Percentiles rank a stretch among this genome's conserved stretches.
These are phyloP conservation scores for Salpingoeca rosetta DNA, from an alignment of 78 protist genomes.

Conservation along the genomic window DNA sequence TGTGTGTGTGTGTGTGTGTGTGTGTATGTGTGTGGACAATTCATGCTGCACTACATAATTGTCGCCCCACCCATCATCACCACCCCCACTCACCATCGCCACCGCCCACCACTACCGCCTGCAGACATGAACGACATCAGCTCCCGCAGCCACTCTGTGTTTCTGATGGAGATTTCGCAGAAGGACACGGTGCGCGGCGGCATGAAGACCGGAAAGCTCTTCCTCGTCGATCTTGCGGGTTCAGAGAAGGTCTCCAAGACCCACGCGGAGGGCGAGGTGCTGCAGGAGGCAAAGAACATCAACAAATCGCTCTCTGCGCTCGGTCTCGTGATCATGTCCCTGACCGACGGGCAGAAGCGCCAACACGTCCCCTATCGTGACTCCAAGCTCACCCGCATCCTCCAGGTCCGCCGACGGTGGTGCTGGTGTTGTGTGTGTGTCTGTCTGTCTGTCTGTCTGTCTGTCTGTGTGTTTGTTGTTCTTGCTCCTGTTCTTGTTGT, in stretches of 20 bases:
- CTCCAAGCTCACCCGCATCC: slow-evolving; percentile 41
- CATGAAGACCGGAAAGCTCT: slow-evolving; percentile 5
- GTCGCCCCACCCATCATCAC: no score
- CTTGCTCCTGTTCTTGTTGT: no score
- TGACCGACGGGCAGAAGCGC: slow-evolving; percentile 8
- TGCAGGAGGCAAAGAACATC: slow-evolving; percentile 56
- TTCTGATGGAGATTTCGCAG: background rate
- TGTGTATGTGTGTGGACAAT: no score
- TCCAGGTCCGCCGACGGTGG: no score
- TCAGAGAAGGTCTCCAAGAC: slow-evolving; percentile 34
- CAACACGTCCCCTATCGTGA: slow-evolving; percentile 45
- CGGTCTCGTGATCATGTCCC: slow-evolving; percentile 52
- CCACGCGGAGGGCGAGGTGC: slow-evolving; percentile 36
- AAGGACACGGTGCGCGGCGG: background rate
- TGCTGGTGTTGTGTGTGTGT: no score
- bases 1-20: background rate
- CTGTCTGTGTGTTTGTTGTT: no score
- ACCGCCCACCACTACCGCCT: background rate
- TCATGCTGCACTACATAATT: no score
- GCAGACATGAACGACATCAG: slow-evolving; percentile 39
- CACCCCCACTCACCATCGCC: no score
- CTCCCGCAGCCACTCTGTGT: slow-evolving; percentile 45
- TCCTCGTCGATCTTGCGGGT: slow-evolving; percentile 53
- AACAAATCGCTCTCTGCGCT: slow-evolving; percentile 58
- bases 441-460: no score